Evolutionary conservation across 164 flowering plant species (phyloP), one percentile per base, ranked within the genome.

Genomic region (Liquidambar formosana): DNA sequence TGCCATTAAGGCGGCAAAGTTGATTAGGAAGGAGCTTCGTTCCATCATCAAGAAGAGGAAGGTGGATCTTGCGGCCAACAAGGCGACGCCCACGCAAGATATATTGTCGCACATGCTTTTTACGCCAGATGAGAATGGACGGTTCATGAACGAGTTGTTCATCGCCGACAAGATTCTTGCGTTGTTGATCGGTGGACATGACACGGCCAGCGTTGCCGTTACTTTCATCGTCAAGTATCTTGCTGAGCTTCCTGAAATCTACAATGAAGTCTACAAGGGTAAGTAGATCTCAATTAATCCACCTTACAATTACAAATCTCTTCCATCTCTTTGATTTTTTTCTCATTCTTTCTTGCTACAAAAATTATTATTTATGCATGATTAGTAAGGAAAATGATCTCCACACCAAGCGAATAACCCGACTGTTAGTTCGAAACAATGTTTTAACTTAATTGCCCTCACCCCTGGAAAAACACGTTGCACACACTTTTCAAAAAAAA

Each of bases 131-230:
- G 85, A 74, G 13, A 49, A 71, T 12, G 90, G 90, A 2, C 46
- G 75, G 66, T 67, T 57, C 49, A 77, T 86, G 87, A 57, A 18
- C 2, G 92, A 88, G 19, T 1, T 47, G 16, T 90, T 82, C 44
- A 76, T 88, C 0, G 84, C 87, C 10, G 82, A 81, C 43, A 88
- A 85, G 76, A 85, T 88, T 9, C 60, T 88, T 9, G 81, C 81
- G 8, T 51, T 88, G 52, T 69, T 88, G 11, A 75, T 88, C 25
- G 90, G 82, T 8, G 89, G 90, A 22, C 84, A 82, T 63, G 89
- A 85, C 66, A 85, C 84, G 1, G 79, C 87, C 19, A 86, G 86
- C 64, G 76, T 82, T 27, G 75, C 83, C 18, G 78, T 83, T 19
- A 76, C 86, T 28, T 83, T 81, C 61, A 41, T 85, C 8, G 72